Evolutionary conservation across 2,329 filamentous ascomycete species (phyloP).

Genomic region (Ceratocystis destructans): DNA sequence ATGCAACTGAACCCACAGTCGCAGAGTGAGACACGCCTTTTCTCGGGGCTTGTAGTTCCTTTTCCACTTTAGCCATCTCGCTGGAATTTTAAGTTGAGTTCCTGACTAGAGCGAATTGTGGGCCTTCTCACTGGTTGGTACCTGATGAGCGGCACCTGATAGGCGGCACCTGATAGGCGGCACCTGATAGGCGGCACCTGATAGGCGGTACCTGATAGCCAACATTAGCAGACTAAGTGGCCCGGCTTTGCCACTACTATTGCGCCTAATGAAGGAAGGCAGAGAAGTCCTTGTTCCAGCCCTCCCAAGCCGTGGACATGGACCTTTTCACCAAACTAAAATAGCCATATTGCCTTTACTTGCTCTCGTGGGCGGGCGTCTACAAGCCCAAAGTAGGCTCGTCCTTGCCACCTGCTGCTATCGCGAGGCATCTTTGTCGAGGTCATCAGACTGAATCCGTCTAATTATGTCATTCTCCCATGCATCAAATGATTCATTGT

Average conservation of each 20-base stretch:
- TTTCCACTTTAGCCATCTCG: background rate
- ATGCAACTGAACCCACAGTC: background rate
- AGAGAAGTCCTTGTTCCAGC: background rate
- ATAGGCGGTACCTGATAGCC: background rate
- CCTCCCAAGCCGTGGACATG: background rate
- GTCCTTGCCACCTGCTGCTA: background rate
- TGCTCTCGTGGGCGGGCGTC: background rate
- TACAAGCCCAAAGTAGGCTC: too few relatives aligned
- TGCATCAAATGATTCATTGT: background rate
- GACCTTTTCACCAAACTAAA: background rate
- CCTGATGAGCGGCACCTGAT: too few relatives aligned
- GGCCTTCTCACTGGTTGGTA: background rate
- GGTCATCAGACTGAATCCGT: background rate
- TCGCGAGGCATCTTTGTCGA: background rate
- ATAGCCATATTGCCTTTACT: background rate
- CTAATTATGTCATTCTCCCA: background rate
- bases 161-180: background rate
- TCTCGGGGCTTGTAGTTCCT: background rate
- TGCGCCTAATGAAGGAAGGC: background rate
- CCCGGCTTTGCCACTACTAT: background rate
- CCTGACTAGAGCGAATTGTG: background rate
- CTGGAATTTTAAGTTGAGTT: background rate
- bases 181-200: too few relatives aligned
- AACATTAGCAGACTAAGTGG: background rate
- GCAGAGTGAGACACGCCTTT: constrained; percentile 1